Conservation (phyloP, 2,329 filamentous ascomycete species). For the Acephala macrosclerotiorum region DNA sequence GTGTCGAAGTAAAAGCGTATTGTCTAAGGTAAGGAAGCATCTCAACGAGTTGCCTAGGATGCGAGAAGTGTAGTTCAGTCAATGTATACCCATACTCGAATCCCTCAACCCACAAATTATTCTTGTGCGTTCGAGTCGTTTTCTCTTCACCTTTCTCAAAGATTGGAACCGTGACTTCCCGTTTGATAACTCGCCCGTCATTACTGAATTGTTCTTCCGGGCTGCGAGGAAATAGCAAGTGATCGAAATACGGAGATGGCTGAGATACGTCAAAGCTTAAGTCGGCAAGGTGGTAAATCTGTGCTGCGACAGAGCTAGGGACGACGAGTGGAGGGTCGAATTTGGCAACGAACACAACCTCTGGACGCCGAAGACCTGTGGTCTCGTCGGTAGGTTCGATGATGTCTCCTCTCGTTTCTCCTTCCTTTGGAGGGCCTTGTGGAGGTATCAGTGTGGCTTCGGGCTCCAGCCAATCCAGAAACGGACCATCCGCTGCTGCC, state of each 20-base stretch:
- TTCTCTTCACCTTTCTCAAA: conserved; percentile 40
- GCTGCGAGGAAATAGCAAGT: conserved; percentile 60
- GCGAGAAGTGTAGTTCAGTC: conserved; percentile 75
- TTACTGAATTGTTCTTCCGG: conserved; percentile 57
- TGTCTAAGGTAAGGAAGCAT: conserved; percentile 79
- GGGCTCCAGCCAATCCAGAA: conserved; percentile 78
- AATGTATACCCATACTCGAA: conserved; percentile 74
- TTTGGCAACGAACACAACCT: conserved; percentile 76
- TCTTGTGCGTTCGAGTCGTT: conserved; percentile 52
- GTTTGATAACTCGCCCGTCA: conserved; percentile 63
- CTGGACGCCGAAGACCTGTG: conserved; percentile 62
- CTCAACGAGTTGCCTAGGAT: conserved; percentile 77
- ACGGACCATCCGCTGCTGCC: conserved; percentile 45
- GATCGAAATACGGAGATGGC: conserved; percentile 50
- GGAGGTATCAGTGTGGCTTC: conserved; percentile 65
- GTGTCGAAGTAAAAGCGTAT: conserved; percentile 72
- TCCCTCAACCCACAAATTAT: conserved; percentile 74
- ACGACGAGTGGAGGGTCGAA: conserved; percentile 79
- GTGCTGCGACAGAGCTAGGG: conserved; percentile 67
- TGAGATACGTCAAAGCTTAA: conserved; percentile 65
- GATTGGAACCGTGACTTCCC: conserved; percentile 55
- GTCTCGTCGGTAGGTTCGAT: conserved; percentile 62
- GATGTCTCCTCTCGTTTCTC: conserved; percentile 53
- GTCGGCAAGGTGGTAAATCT: conserved; percentile 66
- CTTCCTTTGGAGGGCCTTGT: conserved; percentile 51